These are phyloP conservation scores for Dactylonectria estremocensis DNA, from an alignment of 2,329 filamentous ascomycete genomes.

Conservation along the genomic window DNA sequence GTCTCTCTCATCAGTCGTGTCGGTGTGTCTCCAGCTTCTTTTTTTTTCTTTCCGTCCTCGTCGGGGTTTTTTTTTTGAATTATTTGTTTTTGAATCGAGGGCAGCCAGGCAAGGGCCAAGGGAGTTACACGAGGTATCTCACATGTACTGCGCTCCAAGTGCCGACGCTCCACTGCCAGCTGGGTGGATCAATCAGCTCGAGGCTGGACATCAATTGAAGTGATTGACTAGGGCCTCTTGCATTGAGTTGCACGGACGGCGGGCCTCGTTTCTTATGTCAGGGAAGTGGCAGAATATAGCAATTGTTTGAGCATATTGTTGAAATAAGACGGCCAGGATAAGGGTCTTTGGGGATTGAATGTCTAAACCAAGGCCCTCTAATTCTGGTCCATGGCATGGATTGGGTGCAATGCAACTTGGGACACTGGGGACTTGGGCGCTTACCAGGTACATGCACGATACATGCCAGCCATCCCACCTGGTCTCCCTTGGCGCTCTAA, in stretches of 20 bases:
- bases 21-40: conserved; percentile 20
- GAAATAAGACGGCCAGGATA: background rate
- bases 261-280: background rate
- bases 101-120: background rate
- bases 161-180: conserved; percentile 17
- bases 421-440: background rate
- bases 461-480: conserved; percentile 3
- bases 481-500: conserved; percentile 19
- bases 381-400: background rate
- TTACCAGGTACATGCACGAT: conserved; percentile 8
- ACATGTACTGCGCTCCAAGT: conserved; percentile 15
- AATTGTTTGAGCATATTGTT: background rate
- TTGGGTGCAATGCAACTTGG: background rate
- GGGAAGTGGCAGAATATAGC: background rate
- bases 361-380: background rate
- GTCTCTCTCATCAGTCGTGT: conserved; percentile 9
- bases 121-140: conserved; percentile 13
- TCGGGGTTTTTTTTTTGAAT: background rate
- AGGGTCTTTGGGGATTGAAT: background rate
- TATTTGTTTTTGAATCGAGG: background rate
- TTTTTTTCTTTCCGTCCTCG: background rate
- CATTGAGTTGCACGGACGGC: background rate
- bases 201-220: background rate
- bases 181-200: conserved; percentile 4
- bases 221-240: background rate